phyloP scores from a whole-genome alignment of 495 filamentous ascomycete species.

The Aspergillus haitiensis region DNA sequence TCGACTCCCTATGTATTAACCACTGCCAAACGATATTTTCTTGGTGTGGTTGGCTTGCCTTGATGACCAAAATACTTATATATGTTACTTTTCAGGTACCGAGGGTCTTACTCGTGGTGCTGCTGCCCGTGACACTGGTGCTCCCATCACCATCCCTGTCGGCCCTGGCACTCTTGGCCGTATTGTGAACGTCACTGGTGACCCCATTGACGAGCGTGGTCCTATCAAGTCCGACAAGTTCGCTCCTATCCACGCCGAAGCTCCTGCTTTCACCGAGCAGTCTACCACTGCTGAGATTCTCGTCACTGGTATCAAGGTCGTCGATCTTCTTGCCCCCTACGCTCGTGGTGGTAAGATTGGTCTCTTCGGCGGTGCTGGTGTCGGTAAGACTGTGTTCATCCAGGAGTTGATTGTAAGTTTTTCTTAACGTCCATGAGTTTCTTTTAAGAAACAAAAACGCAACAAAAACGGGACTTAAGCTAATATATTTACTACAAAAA shows the following conservation, averaged over 20 bases:
- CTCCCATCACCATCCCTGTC: conserved; percentile 96
- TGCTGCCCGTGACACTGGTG: conserved; percentile 81
- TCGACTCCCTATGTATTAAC: conserved; percentile 4
- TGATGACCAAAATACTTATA: conserved; percentile 15
- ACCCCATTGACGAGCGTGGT: conserved; percentile 99
- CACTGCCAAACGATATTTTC: conserved; percentile 20
- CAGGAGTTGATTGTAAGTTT: conserved; percentile 89
- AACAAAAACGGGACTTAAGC: not conserved
- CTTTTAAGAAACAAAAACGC: not conserved
- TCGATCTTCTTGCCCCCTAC: conserved; percentile 96
- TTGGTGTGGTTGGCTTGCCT: conserved; percentile 1
- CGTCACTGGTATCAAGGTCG: conserved; percentile 99
- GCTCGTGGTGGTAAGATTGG: conserved; percentile 99
- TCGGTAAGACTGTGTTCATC: conserved; percentile 99
- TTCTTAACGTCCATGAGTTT: not conserved
- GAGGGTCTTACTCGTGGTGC: conserved; percentile 96
- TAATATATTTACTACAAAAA: conserved; percentile 54
- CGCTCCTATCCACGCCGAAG: conserved; percentile 89
- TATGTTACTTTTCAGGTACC: conserved; percentile 66
- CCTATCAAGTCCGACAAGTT: conserved; percentile 89
- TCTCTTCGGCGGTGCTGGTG: conserved; percentile 99
- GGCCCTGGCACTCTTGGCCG: conserved; percentile 91
- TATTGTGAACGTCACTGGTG: conserved; percentile 99
- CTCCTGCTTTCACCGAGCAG: conserved; percentile 89
- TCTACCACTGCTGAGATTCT: conserved; percentile 94